Conservation (phyloP, 1,139 yeast species). For the Candida sp. region DNA sequence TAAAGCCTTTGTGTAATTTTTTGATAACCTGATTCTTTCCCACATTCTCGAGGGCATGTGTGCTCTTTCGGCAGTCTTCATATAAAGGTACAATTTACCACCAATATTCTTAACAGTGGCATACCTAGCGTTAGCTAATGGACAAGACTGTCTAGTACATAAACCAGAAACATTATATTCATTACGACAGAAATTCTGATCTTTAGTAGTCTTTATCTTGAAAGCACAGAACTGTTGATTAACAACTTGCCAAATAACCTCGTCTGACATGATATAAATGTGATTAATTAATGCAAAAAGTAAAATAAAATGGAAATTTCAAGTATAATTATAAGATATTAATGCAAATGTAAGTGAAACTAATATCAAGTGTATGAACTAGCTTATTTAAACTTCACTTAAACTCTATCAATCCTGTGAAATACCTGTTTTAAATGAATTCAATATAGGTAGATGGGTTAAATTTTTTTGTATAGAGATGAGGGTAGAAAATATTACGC, state of each 20-base stretch:
- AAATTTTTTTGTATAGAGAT: neutral
- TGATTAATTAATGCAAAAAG: no score
- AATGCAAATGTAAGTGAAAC: neutral
- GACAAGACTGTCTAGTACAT: conserved; percentile 92
- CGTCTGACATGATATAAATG: conserved; percentile 37
- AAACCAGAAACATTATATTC: conserved; percentile 90
- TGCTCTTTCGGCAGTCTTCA: conserved; percentile 97
- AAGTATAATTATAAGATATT: neutral
- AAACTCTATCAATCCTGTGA: neutral
- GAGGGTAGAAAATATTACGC: neutral
- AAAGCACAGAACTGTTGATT: conserved; percentile 89
- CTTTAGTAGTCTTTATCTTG: conserved; percentile 76
- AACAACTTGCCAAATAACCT: conserved; percentile 88
- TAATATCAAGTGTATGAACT: neutral
- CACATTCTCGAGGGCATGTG: conserved; percentile 94
- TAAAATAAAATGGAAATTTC: neutral
- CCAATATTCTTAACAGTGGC: conserved; percentile 91
- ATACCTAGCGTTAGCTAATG: conserved; percentile 91
- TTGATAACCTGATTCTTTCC: conserved; percentile 89
- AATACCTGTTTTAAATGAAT: neutral
- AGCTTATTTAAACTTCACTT: neutral
- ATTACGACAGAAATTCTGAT: conserved; percentile 81
- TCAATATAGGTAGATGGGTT: neutral
- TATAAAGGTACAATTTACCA: conserved; percentile 85
- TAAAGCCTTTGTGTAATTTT: conserved; percentile 84